Evolutionary conservation across 75 land plant species (phyloP), one percentile per base, ranked within the genome.

Genomic region (Ceratopteris richardii): DNA sequence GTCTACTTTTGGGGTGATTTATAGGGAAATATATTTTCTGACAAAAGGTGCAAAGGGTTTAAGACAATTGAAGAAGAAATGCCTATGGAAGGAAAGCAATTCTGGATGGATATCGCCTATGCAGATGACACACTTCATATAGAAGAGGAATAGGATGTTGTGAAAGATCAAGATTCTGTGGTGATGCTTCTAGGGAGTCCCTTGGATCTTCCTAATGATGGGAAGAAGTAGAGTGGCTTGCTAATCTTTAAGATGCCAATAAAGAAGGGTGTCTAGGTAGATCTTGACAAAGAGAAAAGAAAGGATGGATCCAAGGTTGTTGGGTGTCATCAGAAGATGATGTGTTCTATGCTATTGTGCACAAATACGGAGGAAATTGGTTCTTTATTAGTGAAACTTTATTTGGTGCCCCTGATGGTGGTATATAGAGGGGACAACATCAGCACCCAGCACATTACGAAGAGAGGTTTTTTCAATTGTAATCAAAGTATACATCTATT

Each of bases 261-360:
- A n/a, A n/a, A n/a, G n/a, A n/a, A n/a, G n/a, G n/a, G n/a, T n/a
- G n/a, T n/a, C n/a, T n/a, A n/a, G n/a, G n/a, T n/a, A n/a, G n/a
- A n/a, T n/a, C n/a, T n/a, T n/a, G n/a, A n/a, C n/a, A n/a, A n/a
- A n/a, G n/a, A n/a, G n/a, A n/a, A n/a, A n/a, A n/a, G n/a, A n/a
- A n/a, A n/a, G n/a, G n/a, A n/a, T n/a, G n/a, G n/a, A n/a, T n/a
- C n/a, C n/a, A n/a, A n/a, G n/a, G n/a, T n/a, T n/a, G n/a, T n/a
- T 95, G 99, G 99, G 66, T 67, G 52, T 60, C 87, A 21, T 77
- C 74, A 14, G 99, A 95, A 66, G 99, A 95, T 75, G 97, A 88
- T 14, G 48, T 82, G 41, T 68, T 95, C 13, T 90, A 92, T 73
- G 99, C 99, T 44, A 65, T 82, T 37, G 86, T 95, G 28, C 88